A percentile compares a stretch with the other conserved stretches of the same genome.
Conservation (phyloP, 2,329 filamentous ascomycete species). For the Colletotrichum coccodes region DNA sequence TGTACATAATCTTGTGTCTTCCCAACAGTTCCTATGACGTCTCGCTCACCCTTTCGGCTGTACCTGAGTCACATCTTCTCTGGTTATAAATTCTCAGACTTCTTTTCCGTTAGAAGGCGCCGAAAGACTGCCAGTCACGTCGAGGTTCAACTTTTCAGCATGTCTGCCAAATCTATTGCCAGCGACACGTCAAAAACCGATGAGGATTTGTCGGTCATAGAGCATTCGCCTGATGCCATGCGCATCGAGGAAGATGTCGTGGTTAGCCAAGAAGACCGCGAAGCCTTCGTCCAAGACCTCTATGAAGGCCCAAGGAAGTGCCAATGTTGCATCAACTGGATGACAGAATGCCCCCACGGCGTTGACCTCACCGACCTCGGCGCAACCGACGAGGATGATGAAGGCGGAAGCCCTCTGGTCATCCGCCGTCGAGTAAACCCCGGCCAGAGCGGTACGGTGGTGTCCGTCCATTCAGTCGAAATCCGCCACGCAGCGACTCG, state of each 20-base stretch:
- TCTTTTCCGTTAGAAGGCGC: not conserved
- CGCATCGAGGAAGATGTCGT: constrained; percentile 2
- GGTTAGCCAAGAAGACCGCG: constrained; percentile 9
- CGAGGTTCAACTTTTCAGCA: not conserved
- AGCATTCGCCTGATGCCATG: constrained; percentile 14
- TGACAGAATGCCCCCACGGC: constrained; percentile 36
- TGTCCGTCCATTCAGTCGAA: constrained; percentile 36
- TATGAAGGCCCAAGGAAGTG: constrained; percentile 41
- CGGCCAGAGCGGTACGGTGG: constrained; percentile 20
- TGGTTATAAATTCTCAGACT: not conserved
- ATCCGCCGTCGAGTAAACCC: constrained; percentile 34
- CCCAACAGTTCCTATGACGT: not conserved
- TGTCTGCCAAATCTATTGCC: not conserved
- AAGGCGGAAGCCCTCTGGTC: constrained; percentile 30
- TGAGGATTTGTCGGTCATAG: constrained; percentile 25
- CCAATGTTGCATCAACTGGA: constrained; percentile 43
- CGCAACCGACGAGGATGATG: not conserved
- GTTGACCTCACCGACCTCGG: constrained; percentile 30
- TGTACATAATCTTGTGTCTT: not conserved
- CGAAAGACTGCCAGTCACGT: not conserved
- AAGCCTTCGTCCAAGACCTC: constrained; percentile 36
- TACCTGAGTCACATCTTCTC: not conserved
- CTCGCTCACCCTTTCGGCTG: not conserved
- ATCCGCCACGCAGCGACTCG: constrained; percentile 35
- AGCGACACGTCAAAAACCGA: not conserved